phyloP scores from a whole-genome alignment of 2,329 filamentous ascomycete species.

The Colletotrichum plurivorum region DNA sequence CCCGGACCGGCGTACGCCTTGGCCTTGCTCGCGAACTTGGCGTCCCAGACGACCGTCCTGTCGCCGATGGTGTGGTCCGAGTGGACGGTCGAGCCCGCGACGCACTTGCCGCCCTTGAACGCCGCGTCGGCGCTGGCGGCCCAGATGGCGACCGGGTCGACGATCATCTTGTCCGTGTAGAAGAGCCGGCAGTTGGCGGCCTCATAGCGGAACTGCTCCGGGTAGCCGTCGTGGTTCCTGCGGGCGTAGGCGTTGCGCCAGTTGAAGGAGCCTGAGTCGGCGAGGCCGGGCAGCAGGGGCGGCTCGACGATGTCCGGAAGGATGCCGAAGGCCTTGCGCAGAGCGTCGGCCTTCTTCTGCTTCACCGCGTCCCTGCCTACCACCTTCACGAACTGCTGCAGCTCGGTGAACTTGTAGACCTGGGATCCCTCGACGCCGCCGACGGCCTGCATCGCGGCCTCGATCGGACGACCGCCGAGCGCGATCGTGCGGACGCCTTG shows the following conservation, averaged over 20 bases:
- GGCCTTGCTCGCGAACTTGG: conserved; percentile 17
- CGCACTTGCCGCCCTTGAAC: conserved; percentile 53
- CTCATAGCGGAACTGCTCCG: conserved; percentile 71
- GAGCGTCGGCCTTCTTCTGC: conserved; percentile 12
- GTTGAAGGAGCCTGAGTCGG: conserved; percentile 61
- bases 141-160: conserved; percentile 65
- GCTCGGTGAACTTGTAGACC: conserved; percentile 47
- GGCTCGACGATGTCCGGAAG: conserved; percentile 20
- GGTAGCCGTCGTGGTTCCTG: conserved; percentile 48
- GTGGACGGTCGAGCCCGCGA: conserved; percentile 39
- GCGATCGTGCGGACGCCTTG: conserved; percentile 69
- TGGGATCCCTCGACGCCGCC: conserved; percentile 71
- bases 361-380: conserved; percentile 22
- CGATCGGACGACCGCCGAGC: conserved; percentile 68
- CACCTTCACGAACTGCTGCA: conserved; percentile 35
- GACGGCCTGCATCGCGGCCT: conserved; percentile 67
- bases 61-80: conserved; percentile 36
- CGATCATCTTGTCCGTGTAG: conserved; percentile 65
- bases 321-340: background rate
- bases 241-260: conserved; percentile 53
- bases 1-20: conserved; percentile 36
- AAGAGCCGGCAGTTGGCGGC: conserved; percentile 71
- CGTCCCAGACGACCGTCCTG: conserved; percentile 8
- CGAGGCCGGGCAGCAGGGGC: conserved; percentile 32
- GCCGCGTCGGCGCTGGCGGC: conserved; percentile 54